phyloP scores from a whole-genome alignment of 805 yeast species.

The Ogataea sp. region DNA sequence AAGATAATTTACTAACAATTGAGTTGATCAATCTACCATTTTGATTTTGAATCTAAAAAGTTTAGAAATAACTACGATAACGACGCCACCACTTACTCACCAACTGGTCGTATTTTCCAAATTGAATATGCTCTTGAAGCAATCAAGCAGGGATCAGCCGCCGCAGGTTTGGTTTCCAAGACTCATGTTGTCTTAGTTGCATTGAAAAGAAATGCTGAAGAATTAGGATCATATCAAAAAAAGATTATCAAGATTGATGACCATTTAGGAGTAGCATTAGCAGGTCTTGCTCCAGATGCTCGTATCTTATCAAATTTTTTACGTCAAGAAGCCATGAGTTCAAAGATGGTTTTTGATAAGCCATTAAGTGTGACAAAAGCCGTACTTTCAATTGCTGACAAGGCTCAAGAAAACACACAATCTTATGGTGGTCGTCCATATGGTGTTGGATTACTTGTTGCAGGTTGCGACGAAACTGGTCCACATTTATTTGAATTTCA shows the following conservation, averaged over 20 bases:
- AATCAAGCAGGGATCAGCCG: constrained; percentile 95
- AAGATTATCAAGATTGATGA: constrained; percentile 87
- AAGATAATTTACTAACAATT: too few species aligned
- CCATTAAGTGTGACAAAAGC: constrained; percentile 80
- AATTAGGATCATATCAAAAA: constrained; percentile 93
- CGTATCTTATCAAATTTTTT: constrained; percentile 83
- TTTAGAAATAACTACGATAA: constrained; percentile 98
- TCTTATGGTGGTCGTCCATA: constrained; percentile 95
- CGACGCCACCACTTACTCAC: constrained; percentile 96
- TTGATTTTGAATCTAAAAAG: constrained; percentile 25
- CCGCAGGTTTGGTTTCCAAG: constrained; percentile 86
- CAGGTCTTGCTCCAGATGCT: constrained; percentile 98
- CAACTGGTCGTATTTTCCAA: constrained; percentile 88
- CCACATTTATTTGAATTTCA: constrained; percentile 92
- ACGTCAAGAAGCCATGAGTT: constrained; percentile 86
- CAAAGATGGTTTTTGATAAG: constrained; percentile 77
- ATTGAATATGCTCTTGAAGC: constrained; percentile 90
- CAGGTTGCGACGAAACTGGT: constrained; percentile 90
- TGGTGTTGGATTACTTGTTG: constrained; percentile 89
- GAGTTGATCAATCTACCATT: too few species aligned
- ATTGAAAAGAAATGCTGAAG: constrained; percentile 93
- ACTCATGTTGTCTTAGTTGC: constrained; percentile 90
- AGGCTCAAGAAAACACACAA: constrained; percentile 96
- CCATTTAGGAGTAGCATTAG: constrained; percentile 90
- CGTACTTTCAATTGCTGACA: constrained; percentile 81